Conservation (phyloP, 306 rosid genomes). For the Vigna trinervia region DNA sequence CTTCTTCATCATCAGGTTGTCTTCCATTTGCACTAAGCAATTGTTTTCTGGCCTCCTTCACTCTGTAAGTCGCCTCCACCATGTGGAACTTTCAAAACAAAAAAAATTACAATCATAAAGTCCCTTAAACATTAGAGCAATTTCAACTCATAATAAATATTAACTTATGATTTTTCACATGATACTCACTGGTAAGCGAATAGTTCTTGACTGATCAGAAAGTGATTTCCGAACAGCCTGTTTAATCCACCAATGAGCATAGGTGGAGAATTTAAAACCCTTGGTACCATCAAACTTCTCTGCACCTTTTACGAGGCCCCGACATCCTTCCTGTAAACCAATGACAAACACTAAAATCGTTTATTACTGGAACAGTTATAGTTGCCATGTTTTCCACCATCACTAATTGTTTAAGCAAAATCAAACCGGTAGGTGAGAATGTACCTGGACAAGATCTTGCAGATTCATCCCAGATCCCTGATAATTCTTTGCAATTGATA, state of each 20-base stretch:
- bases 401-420: conserved; percentile 24
- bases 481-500: conserved; percentile 92
- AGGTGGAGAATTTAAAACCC: conserved; percentile 98
- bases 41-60: conserved; percentile 87
- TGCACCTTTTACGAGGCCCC: conserved; percentile 92
- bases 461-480: conserved; percentile 95
- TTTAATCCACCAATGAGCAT: conserved; percentile 99
- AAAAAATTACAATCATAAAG: conserved; percentile 35
- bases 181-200: conserved; percentile 90
- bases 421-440: conserved; percentile 3
- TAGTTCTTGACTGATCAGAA: conserved; percentile 86
- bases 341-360: conserved; percentile 23
- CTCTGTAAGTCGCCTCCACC: conserved; percentile 95
- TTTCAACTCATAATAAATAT: conserved; percentile 30
- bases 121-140: conserved; percentile 25
- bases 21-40: conserved; percentile 78
- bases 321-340: conserved; percentile 85
- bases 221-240: conserved; percentile 90
- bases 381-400: conserved; percentile 20
- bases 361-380: conserved; percentile 24
- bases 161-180: conserved; percentile 22
- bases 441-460: conserved; percentile 98
- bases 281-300: conserved; percentile 96
- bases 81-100: conserved; percentile 78
- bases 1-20: conserved; percentile 78